Base-by-base conservation (phyloP, 345 rosid genomes). In the Corchorus capsularis region DNA sequence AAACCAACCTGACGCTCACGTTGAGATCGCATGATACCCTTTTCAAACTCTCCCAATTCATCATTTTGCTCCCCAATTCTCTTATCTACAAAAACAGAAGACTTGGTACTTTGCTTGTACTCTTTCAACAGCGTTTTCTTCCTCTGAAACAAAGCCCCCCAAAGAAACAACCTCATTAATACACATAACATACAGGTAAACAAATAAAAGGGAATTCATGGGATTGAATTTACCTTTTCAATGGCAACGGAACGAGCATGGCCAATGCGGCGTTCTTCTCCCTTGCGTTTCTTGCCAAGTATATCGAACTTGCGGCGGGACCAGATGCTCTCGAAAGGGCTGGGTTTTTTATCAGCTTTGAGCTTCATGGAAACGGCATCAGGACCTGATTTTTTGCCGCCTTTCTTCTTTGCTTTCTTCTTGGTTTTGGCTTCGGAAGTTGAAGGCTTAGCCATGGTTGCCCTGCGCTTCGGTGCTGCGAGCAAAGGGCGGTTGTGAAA, bases 281-380 rank as follows among this genome's bases (percentile, higher is more conserved):
- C 99, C 79, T 91, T 92, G 62, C 93, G 88, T 69, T 92, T 96
- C 87, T 92, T 89, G 37, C 98, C 99, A 54, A 96, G 91, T 65
- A 93, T 78, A 63, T 91, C 93, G 80, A 93, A 93, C 85, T 93
- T 96, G 78, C 93, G 89, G 71, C 92, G 93, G 64, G 94, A 89
- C 96, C 93, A 87, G 63, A 93, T 91, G 66, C 89, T 80, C 83
- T 93, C 99, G 61, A 96, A 96, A 7, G 96, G 94, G 59, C 92
- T 93, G 55, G 72, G 77, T 71, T 84, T 87, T 4, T 82, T 47
- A 7, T 88, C 71, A 7, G 89, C 71, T 56, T 82, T 86, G 67
- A 74, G 79, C 84, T 91, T 93, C 97, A 86, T 92, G 79, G 94
- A 89, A 1, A 88, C 86, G 3, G 87, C 81, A 14, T 83, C 81